Evolutionary conservation across 164 flowering plant species (phyloP), one percentile per base, ranked within the genome.

Genomic region (Vitis riparia): DNA sequence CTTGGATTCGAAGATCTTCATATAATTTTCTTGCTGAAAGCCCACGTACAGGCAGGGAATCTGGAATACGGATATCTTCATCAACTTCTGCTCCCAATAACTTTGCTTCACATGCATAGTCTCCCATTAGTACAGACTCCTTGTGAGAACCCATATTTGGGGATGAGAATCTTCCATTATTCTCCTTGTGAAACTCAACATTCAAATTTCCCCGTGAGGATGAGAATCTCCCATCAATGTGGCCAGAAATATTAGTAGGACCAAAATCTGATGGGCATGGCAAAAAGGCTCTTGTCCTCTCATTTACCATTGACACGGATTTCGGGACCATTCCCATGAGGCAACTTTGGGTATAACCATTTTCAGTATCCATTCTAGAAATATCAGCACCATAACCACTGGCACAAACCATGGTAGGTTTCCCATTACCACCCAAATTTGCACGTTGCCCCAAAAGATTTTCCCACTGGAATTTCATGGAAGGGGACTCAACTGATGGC

Each of bases 391-490:
- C 67, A 63, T 5, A 29, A 44, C 27, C 44, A 16, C 11, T 29
- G 44, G 44, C 44, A 37, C 5, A 3, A 37, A 3, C 44, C 44
- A 37, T 37, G 44, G 44, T 47, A 16, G 63, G 51, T 49, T 55
- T 66, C 11, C 12, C 52, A 30, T n/a, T 47, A 27, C 59, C 17
- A 5, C 49, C 47, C 5, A 56, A 61, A 32, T 29, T 67, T 11
- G 51, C 37, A 0, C 44, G 64, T 44, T 75, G 71, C 0, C 19
- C 53, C 52, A 75, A 59, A 5, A 70, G 63, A 65, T 61, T 37
- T 14, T 63, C 68, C 73, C 77, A 67, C 52, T 62, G 72, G 51
- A 73, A 71, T 47, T 73, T 79, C 29, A 27, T 51, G 3, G 73
- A 59, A 4, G 74, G 8, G 0, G 76, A 65, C 7, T 75, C 79